These are phyloP conservation scores for Zychaea mexicana DNA, from an alignment of 371 early-diverging fungal species.

Conservation along the genomic window DNA sequence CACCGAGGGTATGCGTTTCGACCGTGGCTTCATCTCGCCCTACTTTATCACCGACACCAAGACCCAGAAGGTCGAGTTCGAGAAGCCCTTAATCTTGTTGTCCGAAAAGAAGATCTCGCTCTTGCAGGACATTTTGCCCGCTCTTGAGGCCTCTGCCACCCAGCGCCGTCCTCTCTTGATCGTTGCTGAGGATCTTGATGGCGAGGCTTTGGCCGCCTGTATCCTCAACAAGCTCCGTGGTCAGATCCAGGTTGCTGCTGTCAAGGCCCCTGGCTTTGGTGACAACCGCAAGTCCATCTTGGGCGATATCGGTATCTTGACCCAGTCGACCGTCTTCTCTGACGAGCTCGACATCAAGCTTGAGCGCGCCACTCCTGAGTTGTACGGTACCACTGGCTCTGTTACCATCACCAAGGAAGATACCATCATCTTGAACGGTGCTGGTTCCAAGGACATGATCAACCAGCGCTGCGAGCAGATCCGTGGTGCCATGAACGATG, in stretches of 20 bases:
- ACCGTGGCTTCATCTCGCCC: conserved; percentile 98
- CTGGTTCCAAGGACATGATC: conserved; percentile 86
- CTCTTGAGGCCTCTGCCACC: conserved; percentile 92
- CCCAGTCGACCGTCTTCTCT: conserved; percentile 93
- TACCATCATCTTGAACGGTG: conserved; percentile 95
- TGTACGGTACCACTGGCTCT: conserved; percentile 87
- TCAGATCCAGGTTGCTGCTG: conserved; percentile 93
- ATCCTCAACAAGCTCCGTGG: conserved; percentile 98
- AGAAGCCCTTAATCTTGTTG: conserved; percentile 95
- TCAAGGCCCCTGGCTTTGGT: conserved; percentile 99
- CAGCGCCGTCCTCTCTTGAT: conserved; percentile 96
- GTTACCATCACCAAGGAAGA: conserved; percentile 97
- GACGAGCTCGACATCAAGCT: conserved; percentile 96
- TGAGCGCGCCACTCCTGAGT: conserved; percentile 90
- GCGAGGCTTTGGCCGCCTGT: conserved; percentile 98
- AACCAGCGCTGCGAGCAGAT: conserved; percentile 95
- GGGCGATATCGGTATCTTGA: conserved; percentile 95
- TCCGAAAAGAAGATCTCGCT: conserved; percentile 97
- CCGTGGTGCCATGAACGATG: conserved; percentile 83
- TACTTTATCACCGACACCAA: conserved; percentile 98
- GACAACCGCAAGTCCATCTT: conserved; percentile 98
- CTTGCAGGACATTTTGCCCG: conserved; percentile 93
- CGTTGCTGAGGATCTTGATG: conserved; percentile 97
- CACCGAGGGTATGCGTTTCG: conserved; percentile 99
- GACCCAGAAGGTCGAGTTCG: conserved; percentile 97